Evolutionary conservation across 1,139 yeast species (phyloP).

Genomic region (Yamadazyma spencermartinsiae): DNA sequence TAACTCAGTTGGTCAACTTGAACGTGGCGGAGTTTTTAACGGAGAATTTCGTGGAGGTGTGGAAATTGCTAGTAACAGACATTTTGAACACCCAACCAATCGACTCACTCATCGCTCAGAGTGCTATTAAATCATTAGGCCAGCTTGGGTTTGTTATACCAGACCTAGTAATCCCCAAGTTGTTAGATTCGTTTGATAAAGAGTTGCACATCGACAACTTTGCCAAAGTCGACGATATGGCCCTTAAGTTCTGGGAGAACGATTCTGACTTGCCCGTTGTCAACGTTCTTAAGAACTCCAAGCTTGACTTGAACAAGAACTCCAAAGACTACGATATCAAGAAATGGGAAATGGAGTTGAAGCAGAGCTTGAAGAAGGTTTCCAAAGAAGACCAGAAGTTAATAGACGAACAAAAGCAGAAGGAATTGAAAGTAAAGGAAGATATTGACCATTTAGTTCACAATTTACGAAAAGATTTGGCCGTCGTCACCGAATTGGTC

Average conservation of each 20-base stretch:
- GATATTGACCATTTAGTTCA: constrained; percentile 40
- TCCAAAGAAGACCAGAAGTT: constrained; percentile 73
- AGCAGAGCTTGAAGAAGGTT: constrained; percentile 71
- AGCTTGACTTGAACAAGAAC: constrained; percentile 53
- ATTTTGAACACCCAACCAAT: constrained; percentile 6
- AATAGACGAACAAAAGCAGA: constrained; percentile 59
- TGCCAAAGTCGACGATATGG: constrained; percentile 22
- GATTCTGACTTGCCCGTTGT: constrained; percentile 52
- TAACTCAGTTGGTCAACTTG: constrained; percentile 54
- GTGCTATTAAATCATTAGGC: constrained; percentile 60
- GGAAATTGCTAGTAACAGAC: constrained; percentile 20
- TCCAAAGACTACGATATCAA: constrained; percentile 80
- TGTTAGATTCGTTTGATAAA: constrained; percentile 40
- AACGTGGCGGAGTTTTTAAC: constrained; percentile 67
- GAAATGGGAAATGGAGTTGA: constrained; percentile 86
- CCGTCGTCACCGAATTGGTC: constrained; percentile 54
- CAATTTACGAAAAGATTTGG: constrained; percentile 49
- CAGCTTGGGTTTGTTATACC: constrained; percentile 74
- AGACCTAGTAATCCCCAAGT: constrained; percentile 51
- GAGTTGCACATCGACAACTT: constrained; percentile 43
- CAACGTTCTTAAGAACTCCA: constrained; percentile 50
- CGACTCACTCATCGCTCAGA: constrained; percentile 27
- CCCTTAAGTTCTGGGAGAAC: constrained; percentile 72
- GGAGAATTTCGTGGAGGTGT: constrained; percentile 36
- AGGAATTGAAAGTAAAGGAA: constrained; percentile 58